phyloP scores from a whole-genome alignment of 2,329 filamentous ascomycete genomes.

The Fusarium sp. region DNA sequence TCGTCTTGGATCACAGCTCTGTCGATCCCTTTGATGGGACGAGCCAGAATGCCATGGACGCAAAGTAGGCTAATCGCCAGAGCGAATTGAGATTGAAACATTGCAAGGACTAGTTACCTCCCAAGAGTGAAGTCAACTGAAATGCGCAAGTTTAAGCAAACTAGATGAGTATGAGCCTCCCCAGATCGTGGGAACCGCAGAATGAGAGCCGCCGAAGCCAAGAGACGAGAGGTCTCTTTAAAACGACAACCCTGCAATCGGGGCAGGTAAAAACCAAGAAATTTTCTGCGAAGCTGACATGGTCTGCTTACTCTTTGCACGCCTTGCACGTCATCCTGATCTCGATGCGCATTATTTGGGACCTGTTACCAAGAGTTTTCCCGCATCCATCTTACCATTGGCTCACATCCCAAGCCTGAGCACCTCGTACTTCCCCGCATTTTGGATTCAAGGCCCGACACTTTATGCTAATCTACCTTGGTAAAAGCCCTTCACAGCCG shows the following conservation, averaged over 20 bases:
- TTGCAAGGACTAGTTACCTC: background rate
- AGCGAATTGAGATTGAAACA: background rate
- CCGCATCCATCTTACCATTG: too few species aligned
- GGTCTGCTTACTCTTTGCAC: background rate
- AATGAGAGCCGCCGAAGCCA: background rate
- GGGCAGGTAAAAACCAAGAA: background rate
- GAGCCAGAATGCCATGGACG: background rate
- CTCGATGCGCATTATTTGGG: background rate
- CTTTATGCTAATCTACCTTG: too few species aligned
- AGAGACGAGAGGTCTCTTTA: background rate
- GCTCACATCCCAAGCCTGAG: too few species aligned
- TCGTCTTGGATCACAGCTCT: constrained; percentile 8
- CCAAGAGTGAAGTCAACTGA: background rate
- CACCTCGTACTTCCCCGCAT: too few species aligned
- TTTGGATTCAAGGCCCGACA: too few species aligned
- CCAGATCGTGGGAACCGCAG: background rate
- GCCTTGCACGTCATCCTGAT: background rate
- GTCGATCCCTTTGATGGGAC: constrained; percentile 11
- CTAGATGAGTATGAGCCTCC: background rate
- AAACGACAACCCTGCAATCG: background rate
- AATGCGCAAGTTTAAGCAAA: background rate
- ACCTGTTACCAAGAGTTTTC: too few species aligned
- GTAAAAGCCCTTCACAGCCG: too few species aligned
- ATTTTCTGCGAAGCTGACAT: background rate
- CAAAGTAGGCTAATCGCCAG: background rate